phyloP scores from a whole-genome alignment of 495 filamentous ascomycete species.

The Daldinia caldariorum region DNA sequence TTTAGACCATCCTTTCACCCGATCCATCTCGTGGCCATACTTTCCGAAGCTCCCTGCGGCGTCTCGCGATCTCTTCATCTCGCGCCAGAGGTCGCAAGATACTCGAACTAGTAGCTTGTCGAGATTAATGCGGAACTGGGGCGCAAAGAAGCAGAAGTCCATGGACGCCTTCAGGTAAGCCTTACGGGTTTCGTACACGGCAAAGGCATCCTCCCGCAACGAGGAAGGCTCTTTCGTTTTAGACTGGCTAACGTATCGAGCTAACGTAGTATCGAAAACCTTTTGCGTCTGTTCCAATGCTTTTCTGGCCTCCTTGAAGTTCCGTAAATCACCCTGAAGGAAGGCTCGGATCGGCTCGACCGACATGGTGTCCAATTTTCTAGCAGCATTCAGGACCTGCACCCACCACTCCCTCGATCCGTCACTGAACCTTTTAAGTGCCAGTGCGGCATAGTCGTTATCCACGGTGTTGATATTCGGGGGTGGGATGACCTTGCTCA shows the following conservation, averaged over 20 bases:
- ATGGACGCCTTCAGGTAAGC: constrained; percentile 89
- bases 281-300: constrained; percentile 82
- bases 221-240: constrained; percentile 94
- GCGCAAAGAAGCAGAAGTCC: constrained; percentile 89
- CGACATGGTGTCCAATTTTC: constrained; percentile 76
- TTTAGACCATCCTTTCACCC: constrained; percentile 88
- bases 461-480: constrained; percentile 74
- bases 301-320: constrained; percentile 75
- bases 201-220: constrained; percentile 92
- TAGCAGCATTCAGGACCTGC: constrained; percentile 73
- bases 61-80: constrained; percentile 75
- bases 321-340: constrained; percentile 71
- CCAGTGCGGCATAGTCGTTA: constrained; percentile 91
- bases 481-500: constrained; percentile 76
- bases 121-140: constrained; percentile 79
- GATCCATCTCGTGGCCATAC: constrained; percentile 81
- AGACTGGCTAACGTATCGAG: constrained; percentile 81
- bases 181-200: constrained; percentile 92
- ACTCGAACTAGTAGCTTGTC: constrained; percentile 87
- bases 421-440: constrained; percentile 84
- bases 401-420: constrained; percentile 87
- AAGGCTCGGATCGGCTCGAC: constrained; percentile 84
- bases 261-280: constrained; percentile 78
- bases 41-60: constrained; percentile 67
- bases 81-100: constrained; percentile 85